phyloP scores from a whole-genome alignment of 352 stramenopile species.

The Globisporangium paroecandrum region DNA sequence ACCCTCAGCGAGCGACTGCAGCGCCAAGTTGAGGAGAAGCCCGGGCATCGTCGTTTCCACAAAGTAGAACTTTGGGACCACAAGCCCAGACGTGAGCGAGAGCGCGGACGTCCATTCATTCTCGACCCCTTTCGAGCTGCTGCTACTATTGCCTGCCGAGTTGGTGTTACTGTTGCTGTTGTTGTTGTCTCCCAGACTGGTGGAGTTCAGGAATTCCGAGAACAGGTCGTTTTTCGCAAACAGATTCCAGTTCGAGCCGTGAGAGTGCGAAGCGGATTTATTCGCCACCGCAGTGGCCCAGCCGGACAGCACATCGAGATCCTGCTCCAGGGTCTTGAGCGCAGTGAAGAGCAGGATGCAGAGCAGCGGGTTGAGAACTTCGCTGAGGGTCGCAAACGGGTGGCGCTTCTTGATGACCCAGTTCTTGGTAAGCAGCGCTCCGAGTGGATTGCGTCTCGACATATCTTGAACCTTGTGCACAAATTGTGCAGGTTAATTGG shows the following conservation, averaged over 20 bases:
- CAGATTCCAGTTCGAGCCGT: conserved; percentile 43
- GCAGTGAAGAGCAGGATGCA: conserved; percentile 72
- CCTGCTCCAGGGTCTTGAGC: conserved; percentile 57
- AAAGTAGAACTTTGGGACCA: conserved; percentile 58
- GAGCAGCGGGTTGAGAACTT: conserved; percentile 63
- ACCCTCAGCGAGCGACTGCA: conserved; percentile 42
- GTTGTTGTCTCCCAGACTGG: neutral
- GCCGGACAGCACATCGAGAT: conserved; percentile 44
- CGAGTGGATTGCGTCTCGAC: conserved; percentile 13
- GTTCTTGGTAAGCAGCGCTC: conserved; percentile 70
- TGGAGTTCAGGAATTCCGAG: conserved; percentile 13
- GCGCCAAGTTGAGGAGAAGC: conserved; percentile 48
- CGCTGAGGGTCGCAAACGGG: conserved; percentile 51
- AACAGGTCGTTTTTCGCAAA: conserved; percentile 33
- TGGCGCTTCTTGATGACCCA: conserved; percentile 69
- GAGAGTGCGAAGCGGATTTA: conserved; percentile 20
- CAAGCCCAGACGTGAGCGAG: conserved; percentile 27
- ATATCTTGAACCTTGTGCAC: no score
- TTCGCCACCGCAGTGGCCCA: conserved; percentile 41
- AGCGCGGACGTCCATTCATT: conserved; percentile 29
- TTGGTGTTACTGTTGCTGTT: conserved; percentile 13
- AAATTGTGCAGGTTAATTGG: no score
- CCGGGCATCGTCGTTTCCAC: conserved; percentile 63
- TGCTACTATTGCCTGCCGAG: neutral
- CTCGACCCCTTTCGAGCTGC: neutral